A percentile compares a stretch with the other conserved stretches of the same genome.
These are phyloP conservation scores for Dipodascopsis tothii DNA, from an alignment of 805 yeast genomes.

Conservation along the genomic window DNA sequence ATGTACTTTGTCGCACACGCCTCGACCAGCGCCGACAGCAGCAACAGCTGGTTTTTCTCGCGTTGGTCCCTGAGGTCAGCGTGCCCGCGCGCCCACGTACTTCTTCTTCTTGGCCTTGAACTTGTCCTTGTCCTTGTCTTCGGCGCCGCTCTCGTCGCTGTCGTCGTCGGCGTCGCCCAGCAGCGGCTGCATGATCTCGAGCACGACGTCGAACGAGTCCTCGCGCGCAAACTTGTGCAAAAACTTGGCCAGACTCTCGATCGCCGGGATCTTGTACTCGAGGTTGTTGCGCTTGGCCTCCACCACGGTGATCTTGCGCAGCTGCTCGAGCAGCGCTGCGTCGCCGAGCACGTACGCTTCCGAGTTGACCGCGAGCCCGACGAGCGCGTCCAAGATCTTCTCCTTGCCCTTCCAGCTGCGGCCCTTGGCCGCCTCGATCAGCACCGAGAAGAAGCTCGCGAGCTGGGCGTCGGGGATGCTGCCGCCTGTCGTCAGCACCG, in stretches of 20 bases:
- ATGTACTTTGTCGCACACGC: background rate
- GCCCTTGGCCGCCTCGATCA: conserved; percentile 60
- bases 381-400: conserved; percentile 59
- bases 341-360: conserved; percentile 30
- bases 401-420: conserved; percentile 89
- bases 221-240: background rate
- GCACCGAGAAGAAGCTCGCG: conserved; percentile 42
- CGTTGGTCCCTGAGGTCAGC: background rate
- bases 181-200: background rate
- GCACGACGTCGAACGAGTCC: background rate
- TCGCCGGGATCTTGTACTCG: conserved; percentile 51
- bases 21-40: background rate
- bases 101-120: background rate
- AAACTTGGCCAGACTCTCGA: conserved; percentile 47
- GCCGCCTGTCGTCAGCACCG: background rate
- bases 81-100: background rate
- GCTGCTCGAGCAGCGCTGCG: conserved; percentile 8
- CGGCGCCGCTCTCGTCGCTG: background rate
- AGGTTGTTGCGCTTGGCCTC: conserved; percentile 66
- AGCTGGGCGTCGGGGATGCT: conserved; percentile 8
- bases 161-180: background rate
- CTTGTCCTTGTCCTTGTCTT: background rate
- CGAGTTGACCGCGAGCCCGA: conserved; percentile 47
- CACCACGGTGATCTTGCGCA: conserved; percentile 41
- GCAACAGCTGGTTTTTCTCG: background rate